Percentiles rank a stretch among this genome's conserved stretches.
phyloP scores from a whole-genome alignment of 805 yeast species.

The Wickerhamiella sergipiensis region DNA sequence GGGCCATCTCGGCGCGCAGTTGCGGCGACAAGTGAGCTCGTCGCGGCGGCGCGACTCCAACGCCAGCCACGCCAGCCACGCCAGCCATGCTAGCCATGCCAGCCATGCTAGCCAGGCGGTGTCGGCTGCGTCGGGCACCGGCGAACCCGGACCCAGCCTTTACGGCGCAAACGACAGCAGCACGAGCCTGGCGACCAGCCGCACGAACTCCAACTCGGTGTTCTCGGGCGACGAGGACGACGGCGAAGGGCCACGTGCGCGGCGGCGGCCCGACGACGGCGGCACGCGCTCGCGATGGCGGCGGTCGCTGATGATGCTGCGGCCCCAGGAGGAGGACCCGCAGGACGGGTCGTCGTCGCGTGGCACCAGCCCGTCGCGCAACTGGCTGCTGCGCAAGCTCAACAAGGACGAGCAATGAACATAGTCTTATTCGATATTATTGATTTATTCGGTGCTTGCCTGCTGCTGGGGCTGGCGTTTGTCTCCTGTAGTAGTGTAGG shows the following conservation, averaged over 20 bases:
- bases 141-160: not conserved
- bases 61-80: slow-evolving; percentile 2
- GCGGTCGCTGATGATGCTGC: slow-evolving; percentile 13
- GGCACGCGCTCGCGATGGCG: slow-evolving; percentile 13
- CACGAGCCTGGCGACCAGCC: not conserved
- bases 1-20: not conserved
- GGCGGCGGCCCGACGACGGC: slow-evolving; percentile 9
- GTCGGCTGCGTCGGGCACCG: not conserved
- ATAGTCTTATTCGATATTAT: not conserved
- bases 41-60: slow-evolving; percentile 7
- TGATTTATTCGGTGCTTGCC: too few species aligned
- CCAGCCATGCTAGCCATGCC: not conserved
- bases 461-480: too few species aligned
- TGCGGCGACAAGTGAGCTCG: slow-evolving; percentile 6
- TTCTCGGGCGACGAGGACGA: not conserved
- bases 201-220: not conserved
- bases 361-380: not conserved
- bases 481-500: too few species aligned
- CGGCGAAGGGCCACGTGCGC: not conserved
- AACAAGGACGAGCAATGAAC: not conserved
- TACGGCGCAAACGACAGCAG: not conserved
- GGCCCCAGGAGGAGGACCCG: slow-evolving; percentile 3
- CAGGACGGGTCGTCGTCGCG: not conserved
- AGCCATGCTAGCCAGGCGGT: not conserved
- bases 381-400: slow-evolving; percentile 1